A percentile compares a stretch with the other conserved stretches of the same genome.
Evolutionary conservation across 2,329 filamentous ascomycete species (phyloP).

Genomic region (Xenoacremonium recifei): DNA sequence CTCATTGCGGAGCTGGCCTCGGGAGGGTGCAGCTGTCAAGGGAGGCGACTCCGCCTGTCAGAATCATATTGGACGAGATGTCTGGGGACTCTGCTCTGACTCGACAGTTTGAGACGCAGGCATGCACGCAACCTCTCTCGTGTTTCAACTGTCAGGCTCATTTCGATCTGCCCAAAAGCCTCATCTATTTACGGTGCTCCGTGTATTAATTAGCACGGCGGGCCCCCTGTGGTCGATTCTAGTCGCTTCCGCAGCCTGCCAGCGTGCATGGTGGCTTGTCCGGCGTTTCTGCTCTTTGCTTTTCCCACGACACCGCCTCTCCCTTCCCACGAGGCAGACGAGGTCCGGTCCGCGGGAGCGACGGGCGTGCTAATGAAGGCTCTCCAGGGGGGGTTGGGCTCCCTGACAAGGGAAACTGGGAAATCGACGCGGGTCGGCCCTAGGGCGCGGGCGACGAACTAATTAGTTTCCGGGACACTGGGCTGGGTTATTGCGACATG

Average conservation of each 20-base stretch:
- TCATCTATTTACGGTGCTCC: no score
- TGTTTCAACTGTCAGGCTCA: no score
- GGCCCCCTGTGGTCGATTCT: no score
- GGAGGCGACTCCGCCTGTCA: constrained; percentile 4
- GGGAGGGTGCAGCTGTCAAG: constrained; percentile 14
- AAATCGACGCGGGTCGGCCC: constrained; percentile 14
- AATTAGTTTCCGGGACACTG: constrained; percentile 12
- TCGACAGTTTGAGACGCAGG: no score
- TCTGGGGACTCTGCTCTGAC: constrained; percentile 5
- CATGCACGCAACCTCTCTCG: no score
- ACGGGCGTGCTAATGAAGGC: constrained; percentile 12
- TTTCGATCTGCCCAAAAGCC: no score
- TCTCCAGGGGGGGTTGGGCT: no score
- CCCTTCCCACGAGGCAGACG: constrained; percentile 8
- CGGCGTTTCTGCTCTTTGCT: constrained; percentile 10
- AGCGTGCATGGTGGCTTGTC: no score
- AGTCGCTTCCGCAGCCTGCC: no score
- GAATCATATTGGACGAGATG: constrained; percentile 5
- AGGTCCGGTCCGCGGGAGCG: constrained; percentile 12
- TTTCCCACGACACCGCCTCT: constrained; percentile 13
- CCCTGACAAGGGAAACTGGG: constrained; percentile 10
- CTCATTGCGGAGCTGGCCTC: constrained; percentile 13
- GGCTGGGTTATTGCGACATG: no score
- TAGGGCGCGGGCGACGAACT: constrained; percentile 9
- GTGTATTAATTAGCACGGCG: no score